A percentile compares a stretch with the other conserved stretches of the same genome.
Conservation (phyloP, 257 asterid genomes). For the Jasminum sambac region DNA sequence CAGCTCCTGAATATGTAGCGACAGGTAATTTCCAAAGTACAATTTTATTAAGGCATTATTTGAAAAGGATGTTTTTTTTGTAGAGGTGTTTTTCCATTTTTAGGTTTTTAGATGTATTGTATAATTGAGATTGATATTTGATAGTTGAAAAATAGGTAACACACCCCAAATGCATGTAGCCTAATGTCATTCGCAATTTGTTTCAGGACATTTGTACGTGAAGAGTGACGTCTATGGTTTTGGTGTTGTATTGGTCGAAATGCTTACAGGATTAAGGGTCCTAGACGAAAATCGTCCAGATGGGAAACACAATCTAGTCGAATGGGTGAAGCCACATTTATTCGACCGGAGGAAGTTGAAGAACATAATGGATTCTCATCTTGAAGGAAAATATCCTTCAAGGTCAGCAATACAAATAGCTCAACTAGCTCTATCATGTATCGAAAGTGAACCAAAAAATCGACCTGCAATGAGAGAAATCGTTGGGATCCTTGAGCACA, state of each 20-base stretch:
- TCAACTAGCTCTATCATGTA: constrained; percentile 47
- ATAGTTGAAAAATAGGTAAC: no score
- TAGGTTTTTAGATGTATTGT: no score
- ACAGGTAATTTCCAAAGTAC: constrained; percentile 37
- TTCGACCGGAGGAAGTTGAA: constrained; percentile 49
- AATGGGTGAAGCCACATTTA: constrained; percentile 56
- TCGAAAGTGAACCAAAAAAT: constrained; percentile 48
- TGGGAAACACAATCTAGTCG: constrained; percentile 37
- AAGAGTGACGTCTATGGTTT: constrained; percentile 61
- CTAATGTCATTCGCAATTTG: constrained; percentile 17
- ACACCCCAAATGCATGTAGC: neutral
- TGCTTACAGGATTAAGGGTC: constrained; percentile 53
- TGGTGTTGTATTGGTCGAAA: constrained; percentile 55
- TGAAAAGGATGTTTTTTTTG: no score
- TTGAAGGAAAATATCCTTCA: constrained; percentile 45
- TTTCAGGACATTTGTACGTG: constrained; percentile 56
- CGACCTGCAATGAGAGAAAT: constrained; percentile 56
- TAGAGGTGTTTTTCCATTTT: no score
- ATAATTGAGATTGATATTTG: no score
- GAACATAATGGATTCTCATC: constrained; percentile 44
- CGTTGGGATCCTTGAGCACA: constrained; percentile 40
- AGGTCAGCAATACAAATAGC: constrained; percentile 42
- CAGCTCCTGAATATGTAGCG: constrained; percentile 58
- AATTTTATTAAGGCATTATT: neutral
- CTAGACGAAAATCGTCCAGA: constrained; percentile 46